Evolutionary conservation across 768 basidiomycete species (phyloP), one percentile per base, ranked within the genome.

Genomic region (Hericium coralloides): DNA sequence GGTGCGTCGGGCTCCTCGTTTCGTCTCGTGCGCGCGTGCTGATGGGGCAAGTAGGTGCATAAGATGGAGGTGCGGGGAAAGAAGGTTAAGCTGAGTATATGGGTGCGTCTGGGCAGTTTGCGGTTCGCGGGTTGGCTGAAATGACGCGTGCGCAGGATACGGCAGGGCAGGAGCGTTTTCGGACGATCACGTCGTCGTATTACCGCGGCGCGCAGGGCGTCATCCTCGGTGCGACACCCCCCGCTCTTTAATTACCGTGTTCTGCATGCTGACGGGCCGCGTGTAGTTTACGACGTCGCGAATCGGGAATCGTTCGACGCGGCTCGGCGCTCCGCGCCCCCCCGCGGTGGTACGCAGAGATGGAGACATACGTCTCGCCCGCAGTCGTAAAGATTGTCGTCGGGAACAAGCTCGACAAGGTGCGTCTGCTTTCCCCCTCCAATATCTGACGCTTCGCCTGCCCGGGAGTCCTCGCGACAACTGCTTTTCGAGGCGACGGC

Each of bases 91-190:
- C 75, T 99, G 17, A 93, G 89, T 55, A 95, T 98, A 70, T 99
- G 97, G 97, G 95, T 95, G 64, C 60, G 86, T 71, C n/a, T n/a
- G 37, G 4, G 10, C 31, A n/a, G n/a, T n/a, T n/a, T n/a, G n/a
- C 10, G 31, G 10, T 31, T 31, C 8, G 31, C 7, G 4, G 4
- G 26, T 31, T 31, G 31, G 18, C 9, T 20, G n/a, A n/a, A n/a
- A n/a, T 43, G 45, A 18, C 17, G 55, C 59, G 36, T 49, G 4
- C 36, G 36, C 63, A 94, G 92, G 92, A 97, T 64, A 95, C 93
- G 0, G 92, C 94, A 52, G 95, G 97, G 0, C 95, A 98, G 70
- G 97, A 99, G 71, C 84, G 95, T 5, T 99, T 98, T 68, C 79
- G 93, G 49, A 97, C 95, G 3, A 87, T 99, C 63, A 98, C 97